Evolutionary conservation across 2,329 filamentous ascomycete genomes (phyloP), one percentile per base, ranked within the genome.

Genomic region (Fusarium metavorans): DNA sequence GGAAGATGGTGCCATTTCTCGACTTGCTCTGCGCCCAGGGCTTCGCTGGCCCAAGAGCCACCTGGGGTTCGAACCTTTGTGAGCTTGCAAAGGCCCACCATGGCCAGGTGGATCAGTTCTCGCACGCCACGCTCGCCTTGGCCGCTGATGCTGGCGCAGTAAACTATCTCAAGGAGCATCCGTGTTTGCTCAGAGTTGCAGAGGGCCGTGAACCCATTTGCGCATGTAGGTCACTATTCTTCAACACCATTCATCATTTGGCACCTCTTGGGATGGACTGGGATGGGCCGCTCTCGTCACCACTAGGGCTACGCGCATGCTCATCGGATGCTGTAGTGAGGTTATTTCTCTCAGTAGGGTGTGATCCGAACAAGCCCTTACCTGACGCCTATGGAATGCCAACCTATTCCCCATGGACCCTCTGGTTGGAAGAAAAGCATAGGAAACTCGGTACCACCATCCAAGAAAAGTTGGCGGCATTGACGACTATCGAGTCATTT

Each of bases 361-460:
- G 10, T 14, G 41, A 23, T 8, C 41, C 41, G 23, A 7, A 43
- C 41, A 43, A 43, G 14, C 7, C 4, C 41, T 3, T 13, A 11
- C 3, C n/a, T 23, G 6, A 6, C 39, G 1, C 5, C 6, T 3
- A 3, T 43, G 6, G n/a, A 11, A 4, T 4, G 2, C 1, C 9
- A 7, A 43, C 4, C 1, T 2, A 6, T 43, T 8, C 41, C 3
- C 11, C 11, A 43, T 43, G 41, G n/a, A 3, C 6, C n/a, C n/a
- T 13, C 39, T 43, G 39, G 39, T 11, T 43, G 10, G 10, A 20
- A 43, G 4, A 11, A 2, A 43, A 43, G 39, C 6, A 43, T 43
- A 2, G 6, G 5, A 14, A 4, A 20, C 39, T 43, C 10, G 39
- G 39, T 20, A 13, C 41, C 14, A 43, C 41, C 41, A 7, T 23